Evolutionary conservation across 176 grass and related monocot species (phyloP).

Genomic region (Oryza australiensis): DNA sequence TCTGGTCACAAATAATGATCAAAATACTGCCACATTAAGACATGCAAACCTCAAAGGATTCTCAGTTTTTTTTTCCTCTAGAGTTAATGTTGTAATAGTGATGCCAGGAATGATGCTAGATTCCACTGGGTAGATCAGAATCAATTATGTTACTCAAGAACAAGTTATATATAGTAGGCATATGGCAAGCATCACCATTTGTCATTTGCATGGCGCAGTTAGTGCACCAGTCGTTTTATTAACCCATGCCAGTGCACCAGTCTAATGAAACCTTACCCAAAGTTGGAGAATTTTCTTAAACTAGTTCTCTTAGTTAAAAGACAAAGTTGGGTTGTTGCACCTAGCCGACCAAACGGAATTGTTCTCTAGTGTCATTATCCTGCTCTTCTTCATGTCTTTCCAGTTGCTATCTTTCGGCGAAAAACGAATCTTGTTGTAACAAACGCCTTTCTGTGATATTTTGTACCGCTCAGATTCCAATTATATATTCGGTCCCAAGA

Average conservation of each 20-base stretch:
- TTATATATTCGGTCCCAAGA: neutral
- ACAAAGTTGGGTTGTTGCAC: conserved; percentile 17
- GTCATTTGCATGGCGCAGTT: neutral
- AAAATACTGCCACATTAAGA: too few relatives aligned
- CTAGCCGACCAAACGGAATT: conserved; percentile 25
- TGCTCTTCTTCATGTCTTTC: neutral
- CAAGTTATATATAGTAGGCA: neutral
- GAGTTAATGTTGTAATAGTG: neutral
- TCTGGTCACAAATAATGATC: too few relatives aligned
- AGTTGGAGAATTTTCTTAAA: neutral
- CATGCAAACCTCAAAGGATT: neutral
- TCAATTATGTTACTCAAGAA: neutral
- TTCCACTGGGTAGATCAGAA: neutral
- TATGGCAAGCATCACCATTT: neutral
- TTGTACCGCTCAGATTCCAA: neutral
- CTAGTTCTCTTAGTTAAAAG: neutral
- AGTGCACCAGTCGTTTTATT: neutral
- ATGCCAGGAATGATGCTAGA: conserved; percentile 3
- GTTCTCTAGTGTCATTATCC: neutral
- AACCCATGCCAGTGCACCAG: neutral
- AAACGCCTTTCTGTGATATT: neutral
- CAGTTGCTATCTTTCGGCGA: neutral
- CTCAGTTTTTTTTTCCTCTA: neutral
- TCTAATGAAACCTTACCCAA: neutral
- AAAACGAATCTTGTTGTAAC: neutral